These are phyloP conservation scores for Microbotryum intermedium DNA, from an alignment of 1,284 basidiomycete species.

Conservation along the genomic window DNA sequence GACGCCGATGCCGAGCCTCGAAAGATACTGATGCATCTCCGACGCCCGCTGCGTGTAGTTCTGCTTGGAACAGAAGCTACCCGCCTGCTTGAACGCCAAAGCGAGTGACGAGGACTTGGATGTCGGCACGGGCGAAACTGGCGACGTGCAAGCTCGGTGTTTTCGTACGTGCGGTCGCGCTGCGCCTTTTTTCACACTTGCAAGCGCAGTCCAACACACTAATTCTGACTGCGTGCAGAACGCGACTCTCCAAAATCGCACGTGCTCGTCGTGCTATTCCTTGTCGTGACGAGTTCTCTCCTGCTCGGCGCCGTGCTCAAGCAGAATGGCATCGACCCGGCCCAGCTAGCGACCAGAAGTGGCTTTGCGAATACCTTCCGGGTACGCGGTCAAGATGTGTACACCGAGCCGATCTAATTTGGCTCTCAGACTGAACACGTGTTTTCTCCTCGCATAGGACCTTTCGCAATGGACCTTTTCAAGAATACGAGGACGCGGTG, in stretches of 20 bases:
- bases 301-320: conserved; percentile 67
- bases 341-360: too few species aligned
- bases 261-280: conserved; percentile 77
- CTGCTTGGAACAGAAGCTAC: conserved; percentile 84
- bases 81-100: conserved; percentile 73
- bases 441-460: too few species aligned
- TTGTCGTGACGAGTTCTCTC: conserved; percentile 72
- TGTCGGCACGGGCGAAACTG: conserved; percentile 89
- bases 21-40: not conserved
- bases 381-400: too few species aligned
- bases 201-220: conserved; percentile 34
- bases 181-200: not conserved
- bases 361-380: too few species aligned
- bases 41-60: conserved; percentile 56
- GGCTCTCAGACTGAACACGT: too few species aligned
- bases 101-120: conserved; percentile 71
- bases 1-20: too few species aligned
- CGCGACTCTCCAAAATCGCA: conserved; percentile 84
- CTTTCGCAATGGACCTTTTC: too few species aligned
- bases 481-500: too few species aligned
- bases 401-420: too few species aligned
- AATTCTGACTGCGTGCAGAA: conserved; percentile 44
- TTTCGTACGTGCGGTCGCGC: conserved; percentile 60
- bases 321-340: conserved; percentile 23
- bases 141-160: conserved; percentile 88